phyloP scores from a whole-genome alignment of 176 grass and related monocot genomes.

The Oryza longistaminata region DNA sequence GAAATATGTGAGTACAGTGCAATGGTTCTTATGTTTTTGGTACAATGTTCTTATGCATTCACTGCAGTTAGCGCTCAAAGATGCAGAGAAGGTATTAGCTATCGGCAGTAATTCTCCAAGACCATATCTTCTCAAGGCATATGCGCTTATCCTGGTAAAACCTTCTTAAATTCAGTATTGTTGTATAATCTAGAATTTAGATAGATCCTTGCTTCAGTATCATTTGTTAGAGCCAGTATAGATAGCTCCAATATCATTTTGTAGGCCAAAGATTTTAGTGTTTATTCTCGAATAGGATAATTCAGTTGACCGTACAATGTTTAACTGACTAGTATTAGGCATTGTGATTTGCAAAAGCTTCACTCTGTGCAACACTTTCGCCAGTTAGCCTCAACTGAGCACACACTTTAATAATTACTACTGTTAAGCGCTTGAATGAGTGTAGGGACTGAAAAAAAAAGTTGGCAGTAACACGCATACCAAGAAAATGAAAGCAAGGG shows the following conservation, averaged over 20 bases:
- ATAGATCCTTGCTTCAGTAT: neutral
- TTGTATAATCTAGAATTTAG: neutral
- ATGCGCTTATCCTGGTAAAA: slow-evolving; percentile 85
- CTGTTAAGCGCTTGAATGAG: neutral
- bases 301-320: slow-evolving; percentile 2
- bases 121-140: slow-evolving; percentile 88
- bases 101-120: slow-evolving; percentile 54
- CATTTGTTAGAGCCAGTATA: neutral
- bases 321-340: neutral
- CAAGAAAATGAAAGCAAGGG: neutral
- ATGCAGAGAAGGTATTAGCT: slow-evolving; percentile 78
- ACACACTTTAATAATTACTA: neutral
- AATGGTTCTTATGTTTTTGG: slow-evolving; percentile 21
- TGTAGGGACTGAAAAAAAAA: neutral
- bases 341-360: neutral
- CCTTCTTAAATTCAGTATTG: slow-evolving; percentile 17
- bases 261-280: neutral
- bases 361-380: neutral
- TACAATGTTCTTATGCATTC: slow-evolving; percentile 9
- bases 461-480: neutral
- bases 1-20: slow-evolving; percentile 25
- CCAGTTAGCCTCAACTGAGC: neutral
- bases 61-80: slow-evolving; percentile 87
- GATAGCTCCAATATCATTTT: slow-evolving; percentile 4
- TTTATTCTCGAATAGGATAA: slow-evolving; percentile 11